phyloP scores from a whole-genome alignment of 805 yeast genomes.

The Saturnispora saitoi region DNA sequence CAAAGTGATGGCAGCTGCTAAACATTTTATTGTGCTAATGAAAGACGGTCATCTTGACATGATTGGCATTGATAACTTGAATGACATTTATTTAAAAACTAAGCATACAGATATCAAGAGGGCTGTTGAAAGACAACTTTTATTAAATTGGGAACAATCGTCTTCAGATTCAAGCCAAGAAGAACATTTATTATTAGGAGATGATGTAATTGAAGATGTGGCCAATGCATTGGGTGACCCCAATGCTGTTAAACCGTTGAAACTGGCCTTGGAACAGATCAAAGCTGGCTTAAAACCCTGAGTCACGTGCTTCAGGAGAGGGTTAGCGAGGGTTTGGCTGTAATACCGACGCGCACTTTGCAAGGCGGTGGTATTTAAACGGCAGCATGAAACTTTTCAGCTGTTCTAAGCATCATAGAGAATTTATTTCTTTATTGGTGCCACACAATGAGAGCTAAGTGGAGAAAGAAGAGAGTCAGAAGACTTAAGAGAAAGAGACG shows the following conservation, averaged over 20 bases:
- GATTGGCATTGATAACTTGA: conserved; percentile 26
- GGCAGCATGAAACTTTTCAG: neutral
- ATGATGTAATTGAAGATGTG: conserved; percentile 37
- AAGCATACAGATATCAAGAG: conserved; percentile 14
- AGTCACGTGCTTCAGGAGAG: conserved; percentile 1
- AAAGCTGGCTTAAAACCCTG: conserved; percentile 11
- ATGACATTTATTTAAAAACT: conserved; percentile 23
- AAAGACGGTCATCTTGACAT: conserved; percentile 30
- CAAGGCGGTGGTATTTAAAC: neutral
- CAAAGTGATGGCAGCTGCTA: conserved; percentile 68
- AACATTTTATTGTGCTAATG: conserved; percentile 54
- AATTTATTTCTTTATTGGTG: conserved; percentile 1
- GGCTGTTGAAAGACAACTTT: conserved; percentile 17
- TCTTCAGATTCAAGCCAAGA: conserved; percentile 17
- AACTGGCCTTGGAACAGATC: conserved; percentile 50
- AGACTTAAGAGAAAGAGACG: conserved; percentile 99
- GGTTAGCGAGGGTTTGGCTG: neutral
- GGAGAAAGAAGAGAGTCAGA: conserved; percentile 99
- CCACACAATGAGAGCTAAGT: conserved; percentile 80
- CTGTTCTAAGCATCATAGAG: neutral
- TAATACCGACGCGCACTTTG: neutral
- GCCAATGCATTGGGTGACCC: conserved; percentile 36
- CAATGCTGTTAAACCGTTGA: neutral
- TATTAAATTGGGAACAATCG: neutral
- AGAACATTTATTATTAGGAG: conserved; percentile 33